A percentile compares a stretch with the other conserved stretches of the same genome.
These are phyloP conservation scores for Wickerhamomyces xylosicus DNA, from an alignment of 805 yeast species.

Conservation along the genomic window DNA sequence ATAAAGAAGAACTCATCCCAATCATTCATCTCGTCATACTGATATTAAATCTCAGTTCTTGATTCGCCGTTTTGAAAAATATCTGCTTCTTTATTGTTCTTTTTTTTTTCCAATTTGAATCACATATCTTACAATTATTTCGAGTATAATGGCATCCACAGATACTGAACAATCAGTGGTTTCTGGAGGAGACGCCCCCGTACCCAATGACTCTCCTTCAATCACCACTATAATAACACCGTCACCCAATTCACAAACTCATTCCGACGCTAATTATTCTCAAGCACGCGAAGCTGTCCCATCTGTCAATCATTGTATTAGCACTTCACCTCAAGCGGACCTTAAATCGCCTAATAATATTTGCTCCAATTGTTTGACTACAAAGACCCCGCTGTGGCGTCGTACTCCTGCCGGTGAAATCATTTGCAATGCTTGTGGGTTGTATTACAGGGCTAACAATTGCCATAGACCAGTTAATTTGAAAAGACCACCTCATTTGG, in stretches of 20 bases:
- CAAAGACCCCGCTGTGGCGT: slow-evolving; percentile 90
- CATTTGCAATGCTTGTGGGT: slow-evolving; percentile 90
- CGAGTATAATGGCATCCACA: no score
- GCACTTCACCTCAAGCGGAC: background rate
- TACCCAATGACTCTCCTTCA: background rate
- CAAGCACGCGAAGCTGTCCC: no score
- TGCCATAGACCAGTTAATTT: slow-evolving; percentile 82
- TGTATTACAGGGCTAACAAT: slow-evolving; percentile 83
- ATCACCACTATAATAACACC: background rate
- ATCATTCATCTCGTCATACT: no score
- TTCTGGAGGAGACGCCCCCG: background rate
- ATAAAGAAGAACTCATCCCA: no score
- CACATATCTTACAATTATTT: no score
- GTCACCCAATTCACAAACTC: no score
- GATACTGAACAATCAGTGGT: background rate
- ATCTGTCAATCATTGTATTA: background rate
- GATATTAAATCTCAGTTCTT: no score
- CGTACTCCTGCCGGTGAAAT: slow-evolving; percentile 85
- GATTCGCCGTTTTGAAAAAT: no score
- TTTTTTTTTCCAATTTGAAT: no score
- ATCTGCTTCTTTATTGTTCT: no score
- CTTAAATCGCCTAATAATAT: slow-evolving; percentile 4
- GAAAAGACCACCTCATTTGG: slow-evolving; percentile 69
- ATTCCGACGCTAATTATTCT: no score
- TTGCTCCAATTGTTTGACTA: slow-evolving; percentile 84